These are phyloP conservation scores for Spencermartinsiella ligniputridi DNA, from an alignment of 1,139 yeast species.

Conservation along the genomic window DNA sequence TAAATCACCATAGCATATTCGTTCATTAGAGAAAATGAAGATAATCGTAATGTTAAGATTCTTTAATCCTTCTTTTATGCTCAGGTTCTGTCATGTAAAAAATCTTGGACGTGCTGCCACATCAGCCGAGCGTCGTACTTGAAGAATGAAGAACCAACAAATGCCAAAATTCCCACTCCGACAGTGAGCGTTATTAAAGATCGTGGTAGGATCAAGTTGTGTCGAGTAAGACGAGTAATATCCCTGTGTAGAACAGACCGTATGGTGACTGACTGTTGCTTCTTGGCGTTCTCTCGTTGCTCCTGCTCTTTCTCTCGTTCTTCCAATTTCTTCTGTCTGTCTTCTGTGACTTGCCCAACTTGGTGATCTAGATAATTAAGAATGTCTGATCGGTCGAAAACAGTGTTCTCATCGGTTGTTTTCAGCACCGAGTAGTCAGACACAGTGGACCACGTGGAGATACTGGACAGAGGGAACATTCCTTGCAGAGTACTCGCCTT, in stretches of 20 bases:
- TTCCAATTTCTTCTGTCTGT: not conserved
- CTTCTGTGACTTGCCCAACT: constrained; percentile 12
- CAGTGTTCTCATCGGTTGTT: constrained; percentile 12
- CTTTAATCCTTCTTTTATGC: not conserved
- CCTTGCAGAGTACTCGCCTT: constrained; percentile 19
- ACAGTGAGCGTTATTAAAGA: constrained; percentile 15
- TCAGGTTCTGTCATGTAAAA: not conserved
- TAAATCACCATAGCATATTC: no score
- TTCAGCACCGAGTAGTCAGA: constrained; percentile 30
- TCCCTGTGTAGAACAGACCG: constrained; percentile 7
- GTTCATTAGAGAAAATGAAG: no score
- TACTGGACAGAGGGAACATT: constrained; percentile 21
- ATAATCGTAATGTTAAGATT: no score
- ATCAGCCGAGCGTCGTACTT: not conserved
- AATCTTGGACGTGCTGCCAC: not conserved
- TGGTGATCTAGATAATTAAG: constrained; percentile 10
- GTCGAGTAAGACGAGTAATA: not conserved
- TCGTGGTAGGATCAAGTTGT: constrained; percentile 8
- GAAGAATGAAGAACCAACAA: constrained; percentile 9
- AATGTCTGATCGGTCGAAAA: constrained; percentile 3
- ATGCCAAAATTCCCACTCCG: constrained; percentile 18
- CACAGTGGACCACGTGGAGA: constrained; percentile 22
- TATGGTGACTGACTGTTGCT: constrained; percentile 3
- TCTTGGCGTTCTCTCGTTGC: constrained; percentile 4
- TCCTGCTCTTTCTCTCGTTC: constrained; percentile 1